Evolutionary conservation across 73 alveolate genomes (phyloP), one percentile per base, ranked within the genome.

Genomic region (Strombidium stylifer): DNA sequence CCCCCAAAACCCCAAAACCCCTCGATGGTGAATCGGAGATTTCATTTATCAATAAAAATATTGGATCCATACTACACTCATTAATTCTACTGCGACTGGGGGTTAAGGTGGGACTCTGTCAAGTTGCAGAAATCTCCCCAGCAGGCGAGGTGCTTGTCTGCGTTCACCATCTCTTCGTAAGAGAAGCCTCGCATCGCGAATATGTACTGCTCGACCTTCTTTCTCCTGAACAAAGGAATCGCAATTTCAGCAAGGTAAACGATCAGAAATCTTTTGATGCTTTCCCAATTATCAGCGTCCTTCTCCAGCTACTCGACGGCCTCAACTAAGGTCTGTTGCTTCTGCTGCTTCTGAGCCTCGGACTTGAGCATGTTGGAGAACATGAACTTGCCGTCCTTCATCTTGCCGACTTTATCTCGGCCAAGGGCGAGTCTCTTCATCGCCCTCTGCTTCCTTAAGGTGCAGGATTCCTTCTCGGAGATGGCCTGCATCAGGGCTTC

Each of bases 261-360:
- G 21, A 77, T 59, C 34, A 79, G 59, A 18, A 68, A 39, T 32
- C 40, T 79, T 32, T 44, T 56, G 30, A 79, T 69, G 37, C 52
- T 79, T 23, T 69, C 84, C 36, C 35, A 79, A 28, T 40, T 65
- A n/a, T 57, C 73, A 19, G 59, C 39, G 55, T 79, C 90, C 59
- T 69, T 68, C 59, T 79, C 90, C 1, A 47, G 55, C 52, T 79
- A 50, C 2, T 74, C 53, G 28, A 79, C 58, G 16, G 39, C 27
- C 12, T 39, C 14, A 1, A 59, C 27, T 14, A 79, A 36, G 11
- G 55, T 46, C n/a, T 78, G 31, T 3, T 69, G 56, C 26, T 32
- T 3, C 0, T 45, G 14, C 19, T 72, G 75, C 42, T 79, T 79
- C 14, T 75, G 81, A 23, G 50, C 31, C 26, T 36, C 35, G 3